A percentile compares a stretch with the other conserved stretches of the same genome.
These are phyloP conservation scores for Fagopyrum tataricum DNA, from an alignment of 148 eudicot genomes.

Conservation along the genomic window DNA sequence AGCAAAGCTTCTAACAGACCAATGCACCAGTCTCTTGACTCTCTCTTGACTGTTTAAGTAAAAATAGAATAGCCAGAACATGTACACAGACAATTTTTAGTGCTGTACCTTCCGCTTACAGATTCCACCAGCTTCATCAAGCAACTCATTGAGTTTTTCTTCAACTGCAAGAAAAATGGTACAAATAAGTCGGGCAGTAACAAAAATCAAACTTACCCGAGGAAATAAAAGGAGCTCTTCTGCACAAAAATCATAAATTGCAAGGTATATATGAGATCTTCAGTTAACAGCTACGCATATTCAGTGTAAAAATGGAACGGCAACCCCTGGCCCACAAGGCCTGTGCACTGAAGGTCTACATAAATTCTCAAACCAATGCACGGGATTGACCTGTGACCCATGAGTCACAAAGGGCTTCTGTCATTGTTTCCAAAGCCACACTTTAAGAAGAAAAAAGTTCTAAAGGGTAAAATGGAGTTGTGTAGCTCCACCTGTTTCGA, in stretches of 20 bases:
- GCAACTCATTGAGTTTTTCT: conserved; percentile 78
- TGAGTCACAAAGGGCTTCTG: background rate
- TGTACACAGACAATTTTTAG: background rate
- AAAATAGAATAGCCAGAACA: background rate
- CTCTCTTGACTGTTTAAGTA: background rate
- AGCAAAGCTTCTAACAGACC: background rate
- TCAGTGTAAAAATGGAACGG: background rate
- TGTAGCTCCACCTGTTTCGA: conserved; percentile 58
- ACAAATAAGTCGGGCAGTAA: background rate
- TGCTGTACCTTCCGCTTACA: conserved; percentile 71
- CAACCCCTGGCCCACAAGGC: background rate
- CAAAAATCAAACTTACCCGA: background rate
- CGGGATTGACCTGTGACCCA: conserved; percentile 4
- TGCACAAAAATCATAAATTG: background rate
- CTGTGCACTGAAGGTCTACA: background rate
- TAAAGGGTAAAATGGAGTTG: conserved; percentile 2
- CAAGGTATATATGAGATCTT: background rate
- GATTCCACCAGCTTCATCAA: conserved; percentile 81
- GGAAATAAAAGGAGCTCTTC: background rate
- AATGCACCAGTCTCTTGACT: background rate
- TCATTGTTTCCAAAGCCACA: background rate
- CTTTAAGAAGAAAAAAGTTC: background rate
- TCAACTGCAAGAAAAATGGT: conserved; percentile 48
- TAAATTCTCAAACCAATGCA: background rate
- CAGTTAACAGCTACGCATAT: background rate